phyloP scores from a whole-genome alignment of 345 rosid species.

The Carallia brachiata region DNA sequence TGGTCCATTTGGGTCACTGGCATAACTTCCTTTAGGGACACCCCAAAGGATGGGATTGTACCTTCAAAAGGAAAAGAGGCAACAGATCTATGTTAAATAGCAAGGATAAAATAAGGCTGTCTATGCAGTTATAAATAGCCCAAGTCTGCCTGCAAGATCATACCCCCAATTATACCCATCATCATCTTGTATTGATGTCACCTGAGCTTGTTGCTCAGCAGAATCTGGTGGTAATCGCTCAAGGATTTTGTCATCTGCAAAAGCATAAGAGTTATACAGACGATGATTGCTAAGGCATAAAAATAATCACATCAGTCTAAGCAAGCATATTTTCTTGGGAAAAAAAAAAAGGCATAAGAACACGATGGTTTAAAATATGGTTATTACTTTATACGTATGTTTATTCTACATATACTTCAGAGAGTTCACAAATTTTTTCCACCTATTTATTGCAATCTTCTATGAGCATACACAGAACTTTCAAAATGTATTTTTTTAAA shows the following conservation, averaged over 20 bases:
- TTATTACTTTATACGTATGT: no score
- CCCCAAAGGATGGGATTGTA: constrained; percentile 98
- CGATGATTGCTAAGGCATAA: constrained; percentile 7
- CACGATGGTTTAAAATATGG: no score
- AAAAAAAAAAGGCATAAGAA: background rate
- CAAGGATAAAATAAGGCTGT: background rate
- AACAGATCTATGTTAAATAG: constrained; percentile 8
- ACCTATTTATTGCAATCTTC: background rate
- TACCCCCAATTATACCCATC: constrained; percentile 99
- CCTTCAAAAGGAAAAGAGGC: constrained; percentile 40
- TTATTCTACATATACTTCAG: no score
- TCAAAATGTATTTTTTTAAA: background rate
- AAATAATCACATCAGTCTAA: background rate
- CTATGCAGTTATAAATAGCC: background rate
- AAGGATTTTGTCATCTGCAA: constrained; percentile 64
- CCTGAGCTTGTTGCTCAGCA: constrained; percentile 70
- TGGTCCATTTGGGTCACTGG: constrained; percentile 72
- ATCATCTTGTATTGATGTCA: constrained; percentile 63
- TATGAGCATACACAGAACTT: background rate
- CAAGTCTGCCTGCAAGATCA: constrained; percentile 22
- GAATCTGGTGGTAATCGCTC: constrained; percentile 76
- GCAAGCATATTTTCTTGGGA: background rate
- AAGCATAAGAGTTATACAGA: constrained; percentile 20
- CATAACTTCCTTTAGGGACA: constrained; percentile 97
- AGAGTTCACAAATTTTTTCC: no score